Base-by-base conservation (phyloP, 208 protist genomes). In the Acanthamoeba healyi region DNA sequence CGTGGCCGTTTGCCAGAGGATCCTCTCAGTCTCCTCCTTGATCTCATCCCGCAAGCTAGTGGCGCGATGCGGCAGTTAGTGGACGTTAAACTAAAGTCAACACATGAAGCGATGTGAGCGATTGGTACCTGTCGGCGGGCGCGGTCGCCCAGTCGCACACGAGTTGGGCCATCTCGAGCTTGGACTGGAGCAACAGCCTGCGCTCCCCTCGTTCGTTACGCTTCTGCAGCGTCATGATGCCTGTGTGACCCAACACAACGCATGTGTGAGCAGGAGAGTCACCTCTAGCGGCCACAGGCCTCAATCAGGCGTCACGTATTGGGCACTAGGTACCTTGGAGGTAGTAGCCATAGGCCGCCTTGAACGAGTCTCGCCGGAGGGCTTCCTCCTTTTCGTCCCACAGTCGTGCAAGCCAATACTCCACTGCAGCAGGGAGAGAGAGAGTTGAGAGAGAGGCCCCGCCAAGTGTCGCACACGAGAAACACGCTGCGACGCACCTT, bases 171-270 rank as follows among this genome's bases (percentile, higher is more conserved):
- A 89, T 34, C 6, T 29, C 51, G 24, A 89, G 40, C n/a, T 44
- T 34, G 56, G 82, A 89, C 44, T 89, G 29, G 0, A 61, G 54
- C n/a, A 89, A 67, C 7, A 89, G 82, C 17, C 51, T 0, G 12
- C 82, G 46, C 82, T 89, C 82, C 15, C 74, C 74, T 19, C 42
- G 36, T 54, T 84, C 74, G 44, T 84, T 84, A 84, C 74, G 74
- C 42, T 84, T 84, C 17, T 84, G 42, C 17, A 84, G 26, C 44
- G 74, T 84, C 6, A 40, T 36, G 6, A 84, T 84, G 36, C 74
- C 70, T 79, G 38, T 36, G 70, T 15, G 38, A 14, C 4, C 12
- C 12, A 49, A 12, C 44, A 49, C 9, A 49, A n/a, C n/a, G n/a
- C n/a, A n/a, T n/a, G n/a, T n/a, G n/a, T n/a, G n/a, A n/a, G n/a